Evolutionary conservation across 805 yeast species (phyloP), one percentile per base, ranked within the genome.

Genomic region (Yarrowia sp.): DNA sequence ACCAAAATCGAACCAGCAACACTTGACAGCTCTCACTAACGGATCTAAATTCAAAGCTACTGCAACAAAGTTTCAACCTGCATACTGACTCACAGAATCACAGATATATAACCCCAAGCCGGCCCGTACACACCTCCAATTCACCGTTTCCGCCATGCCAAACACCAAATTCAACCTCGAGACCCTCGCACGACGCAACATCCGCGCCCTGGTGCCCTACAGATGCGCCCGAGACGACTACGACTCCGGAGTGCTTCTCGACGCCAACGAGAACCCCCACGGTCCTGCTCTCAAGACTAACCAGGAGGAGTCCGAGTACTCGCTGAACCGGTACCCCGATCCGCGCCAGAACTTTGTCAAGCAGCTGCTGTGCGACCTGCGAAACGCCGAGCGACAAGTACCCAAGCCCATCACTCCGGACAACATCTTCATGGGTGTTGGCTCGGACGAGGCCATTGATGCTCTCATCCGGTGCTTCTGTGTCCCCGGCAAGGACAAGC

Each of bases 191-290:
- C 81, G 99, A 74, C 96, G 97, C 19, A 94, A 93, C 68, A 90
- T 94, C 63, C 80, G 83, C 63, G 75, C 82, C 2, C 78, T 94
- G 62, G 91, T 88, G 77, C 98, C 99, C 8, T 94, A 94, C 73
- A 82, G 96, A 60, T 94, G 99, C 74, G 99, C 99, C 4, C 80
- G 99, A 75, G 99, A 94, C 70, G 98, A 93, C 71, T 93, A 86
- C 79, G 87, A 83, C 63, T 90, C 81, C 35, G 99, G 99, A 29
- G 79, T 94, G 44, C 78, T 94, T 21, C 78, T 94, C 60, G 99
- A 94, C 74, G 99, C 99, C 62, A 94, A 94, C 70, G 99, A 94
- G 74, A 94, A 94, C 72, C 87, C 98, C 1, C 88, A 86, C 70
- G 99, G 98, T 0, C 93, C 97, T 4, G 84, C 96, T 1, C 73